Base-by-base conservation (phyloP, 441 rosid species). In the Arabidopsis lyrata region DNA sequence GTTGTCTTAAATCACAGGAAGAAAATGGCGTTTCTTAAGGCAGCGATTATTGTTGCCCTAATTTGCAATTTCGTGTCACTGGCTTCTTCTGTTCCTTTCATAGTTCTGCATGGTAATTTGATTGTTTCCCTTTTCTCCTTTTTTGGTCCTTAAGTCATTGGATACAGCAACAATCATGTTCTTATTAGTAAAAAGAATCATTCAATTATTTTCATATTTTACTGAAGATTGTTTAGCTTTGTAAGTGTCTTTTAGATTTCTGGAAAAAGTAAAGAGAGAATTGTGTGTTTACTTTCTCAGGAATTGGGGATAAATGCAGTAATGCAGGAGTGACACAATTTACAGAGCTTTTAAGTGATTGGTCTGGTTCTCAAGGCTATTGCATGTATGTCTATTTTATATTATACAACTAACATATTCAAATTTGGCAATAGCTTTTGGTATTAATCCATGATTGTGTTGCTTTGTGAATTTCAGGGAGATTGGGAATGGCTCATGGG, bases 401-500 rank as follows among this genome's bases (percentile, higher is more conserved):
- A 65, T 54, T 5, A 29, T 29, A 4, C 18, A 1, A 0, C 16
- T 22, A 24, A 15, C 53, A 62, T 35, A 6, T 47, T 4, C 54
- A 29, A 2, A 14, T 10, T 0, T 41, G 5, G 5, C 60, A 52
- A 41, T 2, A 24, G 2, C 8, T 31, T 49, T 13, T 48, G 65
- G 18, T 66, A 18, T 34, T 13, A 6, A 8, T 76, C 72, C 62
- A 47, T 61, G 63, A 29, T 8, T 50, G 10, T 53, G 5, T 52
- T 49, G 44, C 36, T 47, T 77, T 74, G 64, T 52, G 8, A 48
- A 42, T 68, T 68, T 63, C 70, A 93, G 97, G 65, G 94, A 89
- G 77, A 91, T 91, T 76, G 96, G 98, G 68, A 88, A 91, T 41
- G 98, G 98, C 57, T 39, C 87, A 5, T 93, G 92, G 98, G 96